Evolutionary conservation across 768 basidiomycete species (phyloP).

Genomic region (Lactarius hengduanensis): DNA sequence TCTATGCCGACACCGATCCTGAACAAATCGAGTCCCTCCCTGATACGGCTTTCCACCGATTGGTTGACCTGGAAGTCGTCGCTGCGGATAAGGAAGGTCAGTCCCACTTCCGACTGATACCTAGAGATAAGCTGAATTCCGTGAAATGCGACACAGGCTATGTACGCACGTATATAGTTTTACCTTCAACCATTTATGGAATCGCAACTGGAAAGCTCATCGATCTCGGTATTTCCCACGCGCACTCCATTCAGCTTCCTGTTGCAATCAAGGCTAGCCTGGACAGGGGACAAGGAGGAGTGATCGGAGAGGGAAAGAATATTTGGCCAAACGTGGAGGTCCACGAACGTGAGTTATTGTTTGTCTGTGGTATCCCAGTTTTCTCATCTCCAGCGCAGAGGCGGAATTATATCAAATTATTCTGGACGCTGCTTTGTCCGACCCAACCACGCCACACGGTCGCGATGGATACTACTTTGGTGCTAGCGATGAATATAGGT

Average conservation of each 20-base stretch:
- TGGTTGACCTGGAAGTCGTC: constrained; percentile 50
- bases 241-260: constrained; percentile 54
- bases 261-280: constrained; percentile 45
- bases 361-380: too few species aligned
- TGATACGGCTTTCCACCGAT: constrained; percentile 46
- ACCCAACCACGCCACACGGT: constrained; percentile 33
- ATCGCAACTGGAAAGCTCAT: constrained; percentile 48
- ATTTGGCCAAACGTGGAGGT: constrained; percentile 60
- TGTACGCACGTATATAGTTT: constrained; percentile 50
- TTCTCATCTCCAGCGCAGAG: constrained; percentile 34
- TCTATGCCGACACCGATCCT: constrained; percentile 52
- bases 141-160: constrained; percentile 38
- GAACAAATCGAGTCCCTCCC: constrained; percentile 47
- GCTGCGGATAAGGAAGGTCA: constrained; percentile 49
- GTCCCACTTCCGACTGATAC: neutral
- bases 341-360: constrained; percentile 44
- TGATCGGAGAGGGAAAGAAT: constrained; percentile 57
- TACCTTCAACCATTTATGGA: constrained; percentile 61
- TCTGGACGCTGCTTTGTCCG: constrained; percentile 39
- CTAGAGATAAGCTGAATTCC: neutral
- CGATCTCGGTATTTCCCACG: constrained; percentile 52
- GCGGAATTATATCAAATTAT: constrained; percentile 45
- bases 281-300: constrained; percentile 48
- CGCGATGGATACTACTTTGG: constrained; percentile 41
- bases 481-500: constrained; percentile 37